Conservation (phyloP, 345 rosid species). For the Moricandia arvensis region DNA sequence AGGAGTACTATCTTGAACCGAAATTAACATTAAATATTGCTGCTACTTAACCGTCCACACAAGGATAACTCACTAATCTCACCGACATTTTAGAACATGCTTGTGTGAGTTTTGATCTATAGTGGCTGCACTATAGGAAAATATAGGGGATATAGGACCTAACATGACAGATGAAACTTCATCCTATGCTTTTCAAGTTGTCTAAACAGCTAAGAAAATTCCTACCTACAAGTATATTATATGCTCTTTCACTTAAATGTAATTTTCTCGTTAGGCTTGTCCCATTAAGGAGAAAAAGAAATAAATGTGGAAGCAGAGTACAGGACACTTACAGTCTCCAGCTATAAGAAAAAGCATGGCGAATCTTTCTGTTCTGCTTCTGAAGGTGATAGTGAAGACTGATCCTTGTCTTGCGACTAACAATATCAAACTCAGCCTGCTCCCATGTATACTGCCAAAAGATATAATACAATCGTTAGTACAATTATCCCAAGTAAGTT, state of each 20-base stretch:
- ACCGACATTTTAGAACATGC: background rate
- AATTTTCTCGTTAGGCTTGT: too few relatives aligned
- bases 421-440: constrained; percentile 81
- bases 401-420: constrained; percentile 75
- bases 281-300: too few relatives aligned
- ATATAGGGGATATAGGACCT: background rate
- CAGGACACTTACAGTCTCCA: constrained; percentile 78
- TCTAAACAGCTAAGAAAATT: background rate
- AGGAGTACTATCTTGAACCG: background rate
- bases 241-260: background rate
- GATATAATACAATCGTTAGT: background rate
- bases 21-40: background rate
- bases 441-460: constrained; percentile 81
- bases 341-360: constrained; percentile 81
- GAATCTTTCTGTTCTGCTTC: constrained; percentile 74
- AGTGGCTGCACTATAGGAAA: background rate
- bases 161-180: too few relatives aligned
- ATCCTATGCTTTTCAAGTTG: background rate
- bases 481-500: background rate
- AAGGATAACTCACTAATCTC: background rate
- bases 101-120: too few relatives aligned
- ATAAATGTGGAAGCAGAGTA: background rate
- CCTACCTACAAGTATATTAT: background rate
- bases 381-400: constrained; percentile 81
- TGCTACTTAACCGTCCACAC: background rate